Evolutionary conservation across 345 rosid species (phyloP).

Genomic region (Eucalyptus regnans): DNA sequence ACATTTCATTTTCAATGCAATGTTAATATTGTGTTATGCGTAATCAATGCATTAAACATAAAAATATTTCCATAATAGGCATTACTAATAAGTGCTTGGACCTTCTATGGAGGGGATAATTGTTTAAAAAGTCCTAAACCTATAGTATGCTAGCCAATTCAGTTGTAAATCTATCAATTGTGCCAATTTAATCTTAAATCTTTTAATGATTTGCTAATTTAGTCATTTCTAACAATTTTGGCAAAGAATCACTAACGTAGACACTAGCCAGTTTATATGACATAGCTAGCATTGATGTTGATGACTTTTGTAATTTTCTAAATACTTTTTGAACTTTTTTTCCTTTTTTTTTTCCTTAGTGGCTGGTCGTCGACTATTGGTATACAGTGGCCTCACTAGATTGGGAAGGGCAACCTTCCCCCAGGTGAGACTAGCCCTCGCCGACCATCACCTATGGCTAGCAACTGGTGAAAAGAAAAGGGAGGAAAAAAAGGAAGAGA

Average conservation of each 20-base stretch:
- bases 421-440: neutral
- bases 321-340: no score
- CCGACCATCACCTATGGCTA: fast-evolving
- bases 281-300: neutral
- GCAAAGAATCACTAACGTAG: fast-evolving
- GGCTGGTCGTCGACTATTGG: fast-evolving
- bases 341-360: neutral
- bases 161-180: fast-evolving
- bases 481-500: neutral
- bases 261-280: neutral
- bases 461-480: neutral
- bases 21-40: no score
- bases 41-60: neutral
- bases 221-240: neutral
- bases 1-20: neutral
- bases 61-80: neutral
- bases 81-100: neutral
- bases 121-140: neutral
- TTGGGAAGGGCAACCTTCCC: neutral
- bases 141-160: no score
- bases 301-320: no score
- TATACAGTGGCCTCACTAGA: fast-evolving
- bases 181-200: neutral
- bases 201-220: no score
- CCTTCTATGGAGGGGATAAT: neutral